Base-by-base conservation (phyloP, 2,329 filamentous ascomycete genomes). In the Arthrocladium fulminans region DNA sequence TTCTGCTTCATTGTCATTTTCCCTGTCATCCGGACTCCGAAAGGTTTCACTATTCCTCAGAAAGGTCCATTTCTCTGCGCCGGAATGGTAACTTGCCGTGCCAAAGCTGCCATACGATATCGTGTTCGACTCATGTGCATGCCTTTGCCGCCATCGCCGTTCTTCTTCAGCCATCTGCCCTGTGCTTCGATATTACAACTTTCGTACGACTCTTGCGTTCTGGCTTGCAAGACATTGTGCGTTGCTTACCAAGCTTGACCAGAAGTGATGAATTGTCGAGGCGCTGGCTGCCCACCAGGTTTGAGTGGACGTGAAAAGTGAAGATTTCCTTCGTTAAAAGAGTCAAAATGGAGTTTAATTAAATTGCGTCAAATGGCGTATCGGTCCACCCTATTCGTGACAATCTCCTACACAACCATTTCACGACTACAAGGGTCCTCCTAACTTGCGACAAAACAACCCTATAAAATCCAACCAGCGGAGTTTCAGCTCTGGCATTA, bases 41-140 rank as follows among this genome's bases (percentile, higher is more conserved):
- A 34, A 13, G 8, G 20, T 34, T 10, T 8, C 9, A 24, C 13
- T n/a, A 15, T 19, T 23, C 13, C 42, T 27, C 7, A 54, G 43
- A 27, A 58, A 58, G 4, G 20, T 46, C 56, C 56, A 58, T 22
- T 25, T 34, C 23, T 54, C 45, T 17, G 23, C 43, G 19, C 34
- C 23, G 9, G 47, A 46, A 47, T 57, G 47, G 27, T 57, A 58
- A 17, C 40, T 51, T 8, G 53, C 50, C 19, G 51, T 57, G 7
- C 56, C 56, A 29, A 55, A 49, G 41, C 55, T 52, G 35, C 56
- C 56, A 45, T 55, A 57, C 17, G 35, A 53, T n/a, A 57, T 29
- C 5, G 44, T 44, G 27, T 45, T 54, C 3, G 54, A 48, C 47
- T 56, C 54, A 39, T 56, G 55, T n/a, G 48, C 35, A 46, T 54